Evolutionary conservation across 208 protist genomes (phyloP), one percentile per base, ranked within the genome.

Genomic region (Crithidia bombi): DNA sequence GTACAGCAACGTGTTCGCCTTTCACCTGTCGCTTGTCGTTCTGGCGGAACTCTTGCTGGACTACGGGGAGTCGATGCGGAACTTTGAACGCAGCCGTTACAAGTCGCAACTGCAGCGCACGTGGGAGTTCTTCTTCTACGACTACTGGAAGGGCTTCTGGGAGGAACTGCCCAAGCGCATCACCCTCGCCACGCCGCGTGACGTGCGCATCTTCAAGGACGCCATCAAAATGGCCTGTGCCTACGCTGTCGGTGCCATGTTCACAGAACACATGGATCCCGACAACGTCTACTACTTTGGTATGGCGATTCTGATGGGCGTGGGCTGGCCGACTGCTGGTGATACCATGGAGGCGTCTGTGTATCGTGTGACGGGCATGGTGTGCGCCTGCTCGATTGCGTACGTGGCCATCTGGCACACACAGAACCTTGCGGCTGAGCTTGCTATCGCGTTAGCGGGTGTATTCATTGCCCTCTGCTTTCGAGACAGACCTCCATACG

Each of bases 181-280:
- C 10, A 85, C 81, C 21, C 61, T 90, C 10, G 79, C 79, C n/a
- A 88, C 87, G 17, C 76, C 81, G 11, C 71, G 74, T 26, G 87
- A 93, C 73, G 80, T 93, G n/a, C 83, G 84, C 12, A 32, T 90
- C 49, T 67, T 78, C 28, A 93, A 93, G 70, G 84, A 93, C 68
- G 72, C 75, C 15, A 82, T 90, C 41, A 78, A 78, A 33, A 67
- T 83, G 44, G 62, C 82, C 10, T 75, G 71, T 39, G 87, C 66
- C 35, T 90, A 84, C 61, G 79, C 72, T 0, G 55, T 86, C 2
- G 82, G 72, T 25, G 72, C 65, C 38, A 54, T 78, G 64, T 86
- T 64, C 44, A 81, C 85, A 17, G 54, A 76, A 7, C 76, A 87
- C 69, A 79, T 73, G 17, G 82, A 88, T 61, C 52, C 41, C 5